phyloP scores from a whole-genome alignment of 2,329 filamentous ascomycete species.

The Pseudogymnoascus sp. region DNA sequence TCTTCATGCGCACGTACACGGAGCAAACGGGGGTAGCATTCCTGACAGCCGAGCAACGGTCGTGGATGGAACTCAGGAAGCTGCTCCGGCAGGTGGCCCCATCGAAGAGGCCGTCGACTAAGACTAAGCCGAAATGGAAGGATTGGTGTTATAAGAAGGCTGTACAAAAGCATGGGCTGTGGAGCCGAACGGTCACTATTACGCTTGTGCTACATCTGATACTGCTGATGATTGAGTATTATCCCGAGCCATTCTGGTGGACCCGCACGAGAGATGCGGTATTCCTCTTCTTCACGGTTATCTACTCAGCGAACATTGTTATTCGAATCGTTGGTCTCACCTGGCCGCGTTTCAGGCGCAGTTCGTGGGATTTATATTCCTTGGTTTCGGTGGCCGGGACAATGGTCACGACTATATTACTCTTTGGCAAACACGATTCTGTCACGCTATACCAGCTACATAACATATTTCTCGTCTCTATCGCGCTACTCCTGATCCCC shows the following conservation, averaged over 20 bases:
- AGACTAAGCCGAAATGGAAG: slow-evolving; percentile 69
- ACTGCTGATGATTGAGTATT: slow-evolving; percentile 78
- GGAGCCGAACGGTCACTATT: slow-evolving; percentile 75
- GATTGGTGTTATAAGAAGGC: slow-evolving; percentile 93
- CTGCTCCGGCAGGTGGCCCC: slow-evolving; percentile 86
- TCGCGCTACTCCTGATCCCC: slow-evolving; percentile 84
- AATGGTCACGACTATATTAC: slow-evolving; percentile 71
- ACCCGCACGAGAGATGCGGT: slow-evolving; percentile 60
- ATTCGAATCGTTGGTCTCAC: slow-evolving; percentile 83
- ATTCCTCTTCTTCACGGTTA: slow-evolving; percentile 72
- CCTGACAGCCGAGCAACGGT: slow-evolving; percentile 88
- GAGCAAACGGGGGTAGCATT: slow-evolving; percentile 97
- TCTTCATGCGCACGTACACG: slow-evolving; percentile 99
- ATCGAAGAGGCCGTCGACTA: slow-evolving; percentile 80
- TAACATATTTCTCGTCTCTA: slow-evolving; percentile 87
- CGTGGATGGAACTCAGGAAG: slow-evolving; percentile 92
- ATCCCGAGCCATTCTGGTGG: slow-evolving; percentile 66
- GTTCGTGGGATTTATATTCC: slow-evolving; percentile 92
- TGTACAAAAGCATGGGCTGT: slow-evolving; percentile 85
- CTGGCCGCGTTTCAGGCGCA: slow-evolving; percentile 84
- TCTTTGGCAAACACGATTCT: slow-evolving; percentile 50
- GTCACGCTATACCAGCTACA: slow-evolving; percentile 69
- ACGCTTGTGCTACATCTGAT: slow-evolving; percentile 76
- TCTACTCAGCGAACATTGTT: slow-evolving; percentile 74
- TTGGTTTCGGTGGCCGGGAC: slow-evolving; percentile 71